Evolutionary conservation across 805 yeast genomes (phyloP), one percentile per base, ranked within the genome.

Genomic region (Kregervanrija delftensis): DNA sequence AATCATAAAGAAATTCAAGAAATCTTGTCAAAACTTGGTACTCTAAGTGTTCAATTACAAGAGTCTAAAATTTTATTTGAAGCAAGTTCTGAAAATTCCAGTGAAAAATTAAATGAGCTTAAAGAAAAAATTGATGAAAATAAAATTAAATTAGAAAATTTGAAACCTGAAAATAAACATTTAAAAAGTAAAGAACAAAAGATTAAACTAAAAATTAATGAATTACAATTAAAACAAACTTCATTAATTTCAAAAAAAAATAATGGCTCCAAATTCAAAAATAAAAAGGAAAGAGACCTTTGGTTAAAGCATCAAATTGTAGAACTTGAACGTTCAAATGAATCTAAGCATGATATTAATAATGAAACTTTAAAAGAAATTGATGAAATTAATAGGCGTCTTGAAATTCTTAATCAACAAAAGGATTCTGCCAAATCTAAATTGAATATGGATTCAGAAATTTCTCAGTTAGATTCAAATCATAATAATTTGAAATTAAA

Each of bases 241-340:
- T 63, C 72, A 12, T 60, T 90, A 4, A 75, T 83, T 41, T 69
- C 84, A 8, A 90, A 88, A 56, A 85, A 81, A 53, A 86, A 85
- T 36, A 77, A 89, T 41, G 75, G 74, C 46, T 71, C 79, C 22
- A 74, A 77, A 49, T 89, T 88, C 53, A 49, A 60, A 1, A 61
- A 74, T 12, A 71, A 72, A 49, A 55, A 62, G 2, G 83, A 86
- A 47, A 72, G 96, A 50, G 83, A 88, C 57, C 37, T 48, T 2
- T 86, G 95, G 91, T 68, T 90, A 12, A 56, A 66, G 8, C 42
- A 58, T 0, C 82, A 87, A 54, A 72, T 86, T 15, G 40, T 57
- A 0, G 60, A 56, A 4, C 54, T 74, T 12, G 51, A 60, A 17
- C 54, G 47, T 4, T 42, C 53, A 2, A 16, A 57, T 2, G 41